Conservation (phyloP, 106 monocot genomes). For the Cymbidium sinense region DNA sequence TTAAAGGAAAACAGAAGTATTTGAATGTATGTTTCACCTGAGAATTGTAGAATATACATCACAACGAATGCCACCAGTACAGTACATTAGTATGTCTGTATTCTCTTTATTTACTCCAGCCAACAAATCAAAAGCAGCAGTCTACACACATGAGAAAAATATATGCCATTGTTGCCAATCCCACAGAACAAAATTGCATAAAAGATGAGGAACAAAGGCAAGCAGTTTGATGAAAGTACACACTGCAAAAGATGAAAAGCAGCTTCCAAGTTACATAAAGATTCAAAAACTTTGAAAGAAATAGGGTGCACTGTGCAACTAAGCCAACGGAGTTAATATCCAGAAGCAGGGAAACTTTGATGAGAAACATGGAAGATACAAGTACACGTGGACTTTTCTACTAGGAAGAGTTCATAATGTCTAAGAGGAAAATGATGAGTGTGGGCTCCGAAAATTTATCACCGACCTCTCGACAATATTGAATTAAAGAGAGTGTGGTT, state of each 20-base stretch:
- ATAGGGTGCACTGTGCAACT: background rate
- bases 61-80: conserved; percentile 95
- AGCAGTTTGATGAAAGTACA: no score
- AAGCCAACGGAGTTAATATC: background rate
- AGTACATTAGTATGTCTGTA: conserved; percentile 93
- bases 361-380: background rate
- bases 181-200: no score
- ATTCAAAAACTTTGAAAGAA: background rate
- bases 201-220: no score
- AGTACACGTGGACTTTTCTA: background rate
- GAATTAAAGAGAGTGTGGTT: no score
- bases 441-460: no score
- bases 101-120: conserved; percentile 59
- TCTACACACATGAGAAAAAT: background rate
- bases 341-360: background rate
- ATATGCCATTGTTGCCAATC: no score
- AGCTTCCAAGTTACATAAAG: background rate
- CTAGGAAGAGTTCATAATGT: background rate
- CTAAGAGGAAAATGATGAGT: background rate
- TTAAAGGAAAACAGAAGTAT: background rate
- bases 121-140: conserved; percentile 40
- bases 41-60: conserved; percentile 95
- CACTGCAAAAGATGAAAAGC: background rate
- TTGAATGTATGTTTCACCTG: conserved; percentile 27
- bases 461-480: no score